phyloP scores from a whole-genome alignment of 1,139 yeast species.

The Groenewaldozyma auringiensis region DNA sequence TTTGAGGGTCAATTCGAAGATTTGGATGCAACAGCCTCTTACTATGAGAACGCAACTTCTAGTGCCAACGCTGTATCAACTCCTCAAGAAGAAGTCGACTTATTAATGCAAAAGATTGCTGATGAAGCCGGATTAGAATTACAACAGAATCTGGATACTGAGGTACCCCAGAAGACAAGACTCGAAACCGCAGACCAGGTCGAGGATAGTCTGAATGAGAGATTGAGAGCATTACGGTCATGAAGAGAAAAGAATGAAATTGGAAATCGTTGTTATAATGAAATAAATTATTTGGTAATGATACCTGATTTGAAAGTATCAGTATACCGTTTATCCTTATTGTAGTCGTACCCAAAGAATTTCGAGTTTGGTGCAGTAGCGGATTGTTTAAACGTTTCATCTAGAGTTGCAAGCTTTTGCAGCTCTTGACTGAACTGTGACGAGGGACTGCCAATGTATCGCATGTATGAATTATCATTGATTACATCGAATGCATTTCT shows the following conservation, averaged over 20 bases:
- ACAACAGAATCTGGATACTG: constrained; percentile 64
- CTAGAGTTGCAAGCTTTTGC: background rate
- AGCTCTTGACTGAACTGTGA: background rate
- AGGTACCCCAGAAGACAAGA: constrained; percentile 28
- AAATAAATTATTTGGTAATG: background rate
- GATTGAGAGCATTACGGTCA: constrained; percentile 71
- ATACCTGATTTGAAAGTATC: background rate
- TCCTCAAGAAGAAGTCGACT: constrained; percentile 94
- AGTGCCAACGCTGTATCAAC: constrained; percentile 82
- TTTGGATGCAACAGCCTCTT: constrained; percentile 85
- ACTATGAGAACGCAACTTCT: constrained; percentile 84
- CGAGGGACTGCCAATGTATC: background rate
- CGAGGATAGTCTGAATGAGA: constrained; percentile 80
- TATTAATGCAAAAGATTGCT: constrained; percentile 85
- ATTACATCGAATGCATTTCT: constrained; percentile 7
- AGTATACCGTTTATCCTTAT: background rate
- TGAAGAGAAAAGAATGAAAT: constrained; percentile 13
- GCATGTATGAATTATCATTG: constrained; percentile 10
- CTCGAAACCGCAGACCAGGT: constrained; percentile 58
- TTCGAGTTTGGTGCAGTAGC: background rate
- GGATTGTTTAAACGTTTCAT: background rate
- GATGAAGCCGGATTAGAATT: constrained; percentile 96
- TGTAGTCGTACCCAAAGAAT: background rate
- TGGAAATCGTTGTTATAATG: background rate
- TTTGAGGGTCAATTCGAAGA: constrained; percentile 96